Evolutionary conservation across 108 stramenopile species (phyloP), one percentile per base, ranked within the genome.

Genomic region (Skeletonema marinoi): DNA sequence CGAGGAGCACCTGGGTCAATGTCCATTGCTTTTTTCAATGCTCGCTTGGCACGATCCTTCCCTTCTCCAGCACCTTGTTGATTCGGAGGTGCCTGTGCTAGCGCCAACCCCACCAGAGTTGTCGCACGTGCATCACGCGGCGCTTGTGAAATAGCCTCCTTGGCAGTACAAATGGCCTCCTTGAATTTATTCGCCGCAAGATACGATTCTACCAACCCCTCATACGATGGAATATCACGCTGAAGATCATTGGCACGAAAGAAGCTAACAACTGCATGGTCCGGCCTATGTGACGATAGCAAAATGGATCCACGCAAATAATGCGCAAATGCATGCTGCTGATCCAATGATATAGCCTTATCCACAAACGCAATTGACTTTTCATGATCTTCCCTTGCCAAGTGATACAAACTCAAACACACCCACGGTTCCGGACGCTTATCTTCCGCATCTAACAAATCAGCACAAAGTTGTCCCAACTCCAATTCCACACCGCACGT

Each of bases 381-480:
- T 67, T 92, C 92, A 69, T 89, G 83, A 70, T 93, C 92, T 44
- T 87, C 81, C 16, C 87, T 78, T 35, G 88, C 84, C 60, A 92
- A 78, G 78, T 92, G 89, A 60, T 92, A 90, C 38, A 93, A 70
- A 51, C 91, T 91, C 29, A 96, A 71, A 39, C 84, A 74, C 2
- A 87, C 66, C 94, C 94, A 96, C 30, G 92, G 83, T 70, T 92
- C 92, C 12, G 94, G 90, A 60, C 87, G 87, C 42, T 86, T 90
- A 76, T 89, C 87, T 68, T 93, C 88, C n/a, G 89, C 59, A 62
- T 83, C 84, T 54, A 96, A 68, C 30, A 96, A 66, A 41, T 84
- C 85, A 0, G 86, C 78, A 38, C 89, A 86, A 17, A 96, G 68
- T 17, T 82, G 83, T 60, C 89, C 91, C 21, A 96, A 71, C 31